Evolutionary conservation across 805 yeast genomes (phyloP).

Genomic region (Komagataella pastoris): DNA sequence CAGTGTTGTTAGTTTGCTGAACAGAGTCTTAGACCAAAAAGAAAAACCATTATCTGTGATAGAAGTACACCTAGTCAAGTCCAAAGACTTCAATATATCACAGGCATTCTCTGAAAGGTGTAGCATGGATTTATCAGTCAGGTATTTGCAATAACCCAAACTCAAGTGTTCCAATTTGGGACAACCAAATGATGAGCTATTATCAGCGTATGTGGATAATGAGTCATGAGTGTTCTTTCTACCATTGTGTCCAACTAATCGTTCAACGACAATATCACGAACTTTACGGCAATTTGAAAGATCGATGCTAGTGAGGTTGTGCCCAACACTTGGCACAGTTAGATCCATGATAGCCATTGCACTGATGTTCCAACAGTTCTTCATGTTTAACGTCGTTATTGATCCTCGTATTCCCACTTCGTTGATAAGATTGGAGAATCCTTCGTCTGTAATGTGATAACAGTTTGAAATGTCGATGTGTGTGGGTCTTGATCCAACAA

Average conservation of each 20-base stretch:
- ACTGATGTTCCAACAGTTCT: constrained; percentile 63
- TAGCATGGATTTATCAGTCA: constrained; percentile 56
- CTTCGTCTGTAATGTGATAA: constrained; percentile 66
- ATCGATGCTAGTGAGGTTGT: constrained; percentile 44
- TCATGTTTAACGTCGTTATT: constrained; percentile 43
- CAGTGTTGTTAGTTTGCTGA: constrained; percentile 37
- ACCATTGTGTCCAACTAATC: constrained; percentile 41
- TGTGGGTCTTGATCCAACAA: constrained; percentile 58
- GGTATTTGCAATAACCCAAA: constrained; percentile 63
- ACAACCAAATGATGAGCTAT: constrained; percentile 30
- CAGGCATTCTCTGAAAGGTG: constrained; percentile 49
- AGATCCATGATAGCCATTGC: constrained; percentile 78
- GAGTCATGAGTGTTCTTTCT: constrained; percentile 8
- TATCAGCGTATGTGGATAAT: background rate
- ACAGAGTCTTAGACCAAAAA: constrained; percentile 45
- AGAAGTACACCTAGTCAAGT: constrained; percentile 64
- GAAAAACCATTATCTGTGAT: constrained; percentile 65
- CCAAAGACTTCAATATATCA: constrained; percentile 38
- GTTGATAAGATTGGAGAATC: constrained; percentile 57
- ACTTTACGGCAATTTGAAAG: constrained; percentile 64
- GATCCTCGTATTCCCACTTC: constrained; percentile 58
- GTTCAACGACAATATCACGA: constrained; percentile 51
- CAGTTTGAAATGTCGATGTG: constrained; percentile 55
- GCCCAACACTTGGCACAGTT: constrained; percentile 52
- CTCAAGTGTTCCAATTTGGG: constrained; percentile 37